Evolutionary conservation across 2,329 filamentous ascomycete genomes (phyloP).

Genomic region (Colletotrichum tanaceti): DNA sequence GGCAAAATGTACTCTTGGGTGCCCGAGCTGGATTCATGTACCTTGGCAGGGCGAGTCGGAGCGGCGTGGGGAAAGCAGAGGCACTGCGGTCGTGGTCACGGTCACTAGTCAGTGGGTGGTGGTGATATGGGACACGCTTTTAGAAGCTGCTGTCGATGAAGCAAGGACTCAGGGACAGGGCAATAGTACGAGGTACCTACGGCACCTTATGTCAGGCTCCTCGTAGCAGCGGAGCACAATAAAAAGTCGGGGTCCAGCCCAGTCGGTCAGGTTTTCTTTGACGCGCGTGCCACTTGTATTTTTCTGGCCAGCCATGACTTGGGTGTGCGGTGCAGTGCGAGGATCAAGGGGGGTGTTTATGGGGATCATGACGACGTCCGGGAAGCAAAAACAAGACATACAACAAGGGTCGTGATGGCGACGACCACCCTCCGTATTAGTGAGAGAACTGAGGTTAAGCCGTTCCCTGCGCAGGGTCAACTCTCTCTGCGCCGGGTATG

Average conservation of each 20-base stretch:
- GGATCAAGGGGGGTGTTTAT: not conserved
- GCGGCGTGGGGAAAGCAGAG: not conserved
- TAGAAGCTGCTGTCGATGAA: slow-evolving; percentile 4
- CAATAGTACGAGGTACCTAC: too few species aligned
- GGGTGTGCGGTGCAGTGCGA: too few species aligned
- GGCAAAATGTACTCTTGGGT: not conserved
- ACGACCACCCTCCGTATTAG: not conserved
- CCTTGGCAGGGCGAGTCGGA: not conserved
- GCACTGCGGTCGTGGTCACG: not conserved
- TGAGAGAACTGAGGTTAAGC: slow-evolving; percentile 1
- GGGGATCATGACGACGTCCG: slow-evolving; percentile 34
- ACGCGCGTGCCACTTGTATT: slow-evolving; percentile 29
- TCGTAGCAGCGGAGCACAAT: not conserved
- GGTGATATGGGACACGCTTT: too few species aligned
- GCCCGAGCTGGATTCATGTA: not conserved
- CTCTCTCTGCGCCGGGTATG: slow-evolving; percentile 2
- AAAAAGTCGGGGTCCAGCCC: slow-evolving; percentile 33
- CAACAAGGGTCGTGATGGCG: not conserved
- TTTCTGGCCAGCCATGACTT: not conserved
- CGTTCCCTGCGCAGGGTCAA: not conserved
- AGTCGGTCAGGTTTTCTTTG: slow-evolving; percentile 34
- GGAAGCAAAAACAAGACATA: slow-evolving; percentile 21
- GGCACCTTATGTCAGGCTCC: not conserved
- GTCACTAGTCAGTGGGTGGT: not conserved
- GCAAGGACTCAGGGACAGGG: slow-evolving; percentile 5